Conservation (phyloP, 2,329 filamentous ascomycete species). For the Alternaria atra region DNA sequence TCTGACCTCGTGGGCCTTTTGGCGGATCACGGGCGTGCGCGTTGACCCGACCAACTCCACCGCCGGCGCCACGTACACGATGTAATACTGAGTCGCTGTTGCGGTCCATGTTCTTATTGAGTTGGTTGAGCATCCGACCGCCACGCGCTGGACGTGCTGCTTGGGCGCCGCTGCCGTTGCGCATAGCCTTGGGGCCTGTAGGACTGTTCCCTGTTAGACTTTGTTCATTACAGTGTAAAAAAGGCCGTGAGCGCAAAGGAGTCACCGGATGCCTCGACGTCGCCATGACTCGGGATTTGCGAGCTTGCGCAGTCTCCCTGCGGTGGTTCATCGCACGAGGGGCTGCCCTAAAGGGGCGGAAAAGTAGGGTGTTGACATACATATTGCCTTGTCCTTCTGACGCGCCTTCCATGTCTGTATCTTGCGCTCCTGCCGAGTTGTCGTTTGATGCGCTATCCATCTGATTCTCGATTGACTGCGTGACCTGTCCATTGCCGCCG, state of each 20-base stretch:
- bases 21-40: slow-evolving; percentile 75
- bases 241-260: not conserved
- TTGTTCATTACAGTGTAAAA: not conserved
- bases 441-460: slow-evolving; percentile 35
- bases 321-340: not conserved
- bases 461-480: slow-evolving; percentile 30
- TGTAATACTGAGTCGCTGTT: slow-evolving; percentile 78
- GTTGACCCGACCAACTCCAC: slow-evolving; percentile 81
- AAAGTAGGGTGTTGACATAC: slow-evolving; percentile 45
- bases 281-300: not conserved
- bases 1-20: slow-evolving; percentile 71
- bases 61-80: slow-evolving; percentile 76
- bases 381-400: slow-evolving; percentile 55
- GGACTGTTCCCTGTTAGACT: slow-evolving; percentile 69
- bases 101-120: slow-evolving; percentile 84
- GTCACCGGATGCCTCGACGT: slow-evolving; percentile 1
- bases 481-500: slow-evolving; percentile 41
- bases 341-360: not conserved
- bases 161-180: slow-evolving; percentile 66
- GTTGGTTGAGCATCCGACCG: slow-evolving; percentile 84
- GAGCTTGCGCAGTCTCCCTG: not conserved
- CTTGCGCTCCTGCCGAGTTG: slow-evolving; percentile 54
- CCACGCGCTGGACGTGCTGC: slow-evolving; percentile 56
- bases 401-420: slow-evolving; percentile 76
- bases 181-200: slow-evolving; percentile 94